These are phyloP conservation scores for Alternaria angustiovoidea DNA, from an alignment of 2,329 filamentous ascomycete genomes.

Conservation along the genomic window DNA sequence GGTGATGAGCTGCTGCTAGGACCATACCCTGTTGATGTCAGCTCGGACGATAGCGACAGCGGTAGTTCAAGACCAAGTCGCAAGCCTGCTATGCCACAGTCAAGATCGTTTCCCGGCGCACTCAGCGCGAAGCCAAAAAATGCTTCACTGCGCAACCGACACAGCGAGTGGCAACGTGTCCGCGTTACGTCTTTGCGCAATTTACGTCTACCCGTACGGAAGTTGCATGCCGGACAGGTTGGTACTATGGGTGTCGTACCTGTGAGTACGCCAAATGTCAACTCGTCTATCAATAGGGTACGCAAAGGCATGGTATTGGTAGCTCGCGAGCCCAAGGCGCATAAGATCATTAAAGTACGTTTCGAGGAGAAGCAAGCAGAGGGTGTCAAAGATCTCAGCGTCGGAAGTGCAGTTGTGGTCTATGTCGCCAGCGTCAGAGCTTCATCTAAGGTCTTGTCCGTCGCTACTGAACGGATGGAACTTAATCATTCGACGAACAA, in stretches of 20 bases:
- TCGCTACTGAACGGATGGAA: slow-evolving; percentile 24
- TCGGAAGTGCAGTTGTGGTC: slow-evolving; percentile 77
- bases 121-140: slow-evolving; percentile 40
- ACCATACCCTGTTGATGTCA: slow-evolving; percentile 62
- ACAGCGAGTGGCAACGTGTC: slow-evolving; percentile 76
- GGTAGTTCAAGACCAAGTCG: slow-evolving; percentile 36
- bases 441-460: slow-evolving; percentile 74
- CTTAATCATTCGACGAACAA: no score
- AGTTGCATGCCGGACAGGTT: slow-evolving; percentile 80
- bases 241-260: slow-evolving; percentile 83
- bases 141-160: slow-evolving; percentile 21
- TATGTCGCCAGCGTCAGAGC: slow-evolving; percentile 89
- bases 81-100: slow-evolving; percentile 48
- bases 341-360: slow-evolving; percentile 64
- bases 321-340: slow-evolving; percentile 64
- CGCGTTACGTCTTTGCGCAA: slow-evolving; percentile 87
- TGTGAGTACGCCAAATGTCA: slow-evolving; percentile 35
- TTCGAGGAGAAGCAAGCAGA: slow-evolving; percentile 65
- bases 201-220: slow-evolving; percentile 80
- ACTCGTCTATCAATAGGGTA: slow-evolving; percentile 51
- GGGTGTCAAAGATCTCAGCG: slow-evolving; percentile 68
- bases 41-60: slow-evolving; percentile 49
- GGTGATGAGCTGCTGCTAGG: slow-evolving; percentile 82
- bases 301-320: slow-evolving; percentile 85
- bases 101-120: slow-evolving; percentile 59